Evolutionary conservation across 208 protist species (phyloP), one percentile per base, ranked within the genome.

Genomic region (Wallacemonas collosoma): DNA sequence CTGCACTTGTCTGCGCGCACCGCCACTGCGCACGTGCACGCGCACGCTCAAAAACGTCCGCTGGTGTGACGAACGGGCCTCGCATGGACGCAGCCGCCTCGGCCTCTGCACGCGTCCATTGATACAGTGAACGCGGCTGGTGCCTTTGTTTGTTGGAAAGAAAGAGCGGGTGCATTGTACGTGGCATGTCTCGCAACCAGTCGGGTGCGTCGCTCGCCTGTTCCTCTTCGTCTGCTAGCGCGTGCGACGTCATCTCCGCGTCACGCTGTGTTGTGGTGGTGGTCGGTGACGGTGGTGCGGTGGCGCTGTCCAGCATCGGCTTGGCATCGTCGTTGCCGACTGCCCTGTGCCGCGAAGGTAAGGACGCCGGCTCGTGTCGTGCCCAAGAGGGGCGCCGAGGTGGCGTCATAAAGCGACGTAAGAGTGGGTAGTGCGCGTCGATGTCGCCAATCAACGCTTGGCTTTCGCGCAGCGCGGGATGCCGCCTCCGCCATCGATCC

Each of bases 321-420:
- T 26, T 26, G 26, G 26, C 26, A 26, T 26, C 26, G 26, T 26
- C 26, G 26, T 26, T 26, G 0, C 26, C 26, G 26, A 26, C 26
- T 26, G 26, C 26, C 26, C 26, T 26, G 26, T 26, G 26, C 26
- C 26, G 26, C 26, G 26, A 26, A 26, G 26, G 26, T 26, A 26
- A 26, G 26, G 26, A 26, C 26, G 26, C 26, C 26, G 26, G 47
- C 47, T 14, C 47, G 47, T 15, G 47, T 51, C 47, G 47, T 14
- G 47, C 47, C 47, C 14, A 8, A 51, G 47, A 17, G 12, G 36
- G 56, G 1, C 54, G 80, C 1, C 80, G 68, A 8, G 80, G 76
- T 15, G 76, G 80, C 0, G 80, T 79, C 40, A 85, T 55, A 26
- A 68, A 69, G 14, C 80, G 68, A 39, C 71, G 76, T 38, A 81